Conservation (phyloP, 2,329 filamentous ascomycete species). For the Botrytis fabae region DNA sequence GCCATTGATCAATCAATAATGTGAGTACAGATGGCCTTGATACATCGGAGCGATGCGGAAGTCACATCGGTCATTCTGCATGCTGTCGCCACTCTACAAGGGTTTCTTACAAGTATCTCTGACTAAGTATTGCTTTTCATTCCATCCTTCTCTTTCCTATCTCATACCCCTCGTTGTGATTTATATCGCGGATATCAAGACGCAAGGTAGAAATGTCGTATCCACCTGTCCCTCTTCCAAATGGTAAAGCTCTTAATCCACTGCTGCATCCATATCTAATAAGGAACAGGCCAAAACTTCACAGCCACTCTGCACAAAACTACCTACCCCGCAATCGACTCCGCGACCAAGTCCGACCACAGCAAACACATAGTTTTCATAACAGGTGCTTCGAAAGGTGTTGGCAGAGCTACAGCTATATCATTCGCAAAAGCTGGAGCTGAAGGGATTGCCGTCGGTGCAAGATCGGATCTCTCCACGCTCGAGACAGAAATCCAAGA, state of each 20-base stretch:
- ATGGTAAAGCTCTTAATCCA: not conserved
- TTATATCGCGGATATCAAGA: not conserved
- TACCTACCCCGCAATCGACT: conserved; percentile 56
- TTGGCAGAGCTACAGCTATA: conserved; percentile 32
- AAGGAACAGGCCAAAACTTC: conserved; percentile 10
- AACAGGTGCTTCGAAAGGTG: conserved; percentile 33
- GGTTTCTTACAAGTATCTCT: not conserved
- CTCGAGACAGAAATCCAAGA: conserved; percentile 29
- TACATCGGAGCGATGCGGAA: not conserved
- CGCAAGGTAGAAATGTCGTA: not conserved
- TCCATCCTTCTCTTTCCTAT: not conserved
- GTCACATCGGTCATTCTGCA: not conserved
- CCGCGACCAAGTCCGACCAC: conserved; percentile 35
- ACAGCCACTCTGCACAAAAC: conserved; percentile 42
- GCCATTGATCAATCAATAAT: not conserved
- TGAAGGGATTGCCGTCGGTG: conserved; percentile 30
- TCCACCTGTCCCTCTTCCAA: conserved; percentile 18
- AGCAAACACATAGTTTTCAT: conserved; percentile 31
- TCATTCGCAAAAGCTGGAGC: conserved; percentile 34
- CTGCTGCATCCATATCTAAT: not conserved
- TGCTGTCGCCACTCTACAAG: not conserved
- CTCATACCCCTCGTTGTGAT: not conserved
- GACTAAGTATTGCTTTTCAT: not conserved
- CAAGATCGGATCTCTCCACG: conserved; percentile 27
- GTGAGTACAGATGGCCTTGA: not conserved